These are phyloP conservation scores for Castanea mollissima DNA, from an alignment of 306 rosid genomes.

Conservation along the genomic window DNA sequence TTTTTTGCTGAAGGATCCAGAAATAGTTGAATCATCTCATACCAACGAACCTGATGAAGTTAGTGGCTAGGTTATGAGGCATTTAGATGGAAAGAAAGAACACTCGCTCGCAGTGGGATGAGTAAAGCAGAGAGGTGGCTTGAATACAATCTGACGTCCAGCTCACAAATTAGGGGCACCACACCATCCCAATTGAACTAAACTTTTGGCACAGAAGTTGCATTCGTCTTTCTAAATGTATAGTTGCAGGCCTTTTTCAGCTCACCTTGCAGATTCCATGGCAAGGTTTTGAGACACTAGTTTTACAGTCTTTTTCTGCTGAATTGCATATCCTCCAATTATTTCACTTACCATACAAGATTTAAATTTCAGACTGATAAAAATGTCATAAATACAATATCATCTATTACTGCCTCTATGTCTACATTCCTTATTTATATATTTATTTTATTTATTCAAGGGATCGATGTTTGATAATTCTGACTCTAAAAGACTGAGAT, in stretches of 20 bases:
- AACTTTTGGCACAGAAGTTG: background rate
- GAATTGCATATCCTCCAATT: background rate
- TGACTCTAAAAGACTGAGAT: too few species aligned
- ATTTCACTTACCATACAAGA: background rate
- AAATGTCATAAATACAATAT: too few species aligned
- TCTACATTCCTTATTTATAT: too few species aligned
- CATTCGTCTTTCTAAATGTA: background rate
- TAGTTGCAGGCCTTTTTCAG: background rate
- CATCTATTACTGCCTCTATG: too few species aligned
- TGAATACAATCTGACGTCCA: background rate
- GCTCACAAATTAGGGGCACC: background rate
- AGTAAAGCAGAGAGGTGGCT: background rate
- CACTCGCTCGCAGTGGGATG: background rate
- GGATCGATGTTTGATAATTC: too few species aligned
- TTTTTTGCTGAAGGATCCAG: too few species aligned
- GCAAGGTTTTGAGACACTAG: background rate
- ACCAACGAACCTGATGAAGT: conserved; percentile 34
- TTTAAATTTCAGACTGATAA: too few species aligned
- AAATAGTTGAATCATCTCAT: conserved; percentile 57
- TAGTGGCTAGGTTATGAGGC: conserved; percentile 41
- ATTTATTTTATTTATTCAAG: too few species aligned
- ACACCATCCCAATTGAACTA: background rate
- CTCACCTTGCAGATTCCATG: background rate
- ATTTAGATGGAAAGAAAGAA: conserved; percentile 6
- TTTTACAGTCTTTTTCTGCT: background rate